Base-by-base conservation (phyloP, 225 moss, liverwort and hornwort genomes). In the Bryum argenteum region DNA sequence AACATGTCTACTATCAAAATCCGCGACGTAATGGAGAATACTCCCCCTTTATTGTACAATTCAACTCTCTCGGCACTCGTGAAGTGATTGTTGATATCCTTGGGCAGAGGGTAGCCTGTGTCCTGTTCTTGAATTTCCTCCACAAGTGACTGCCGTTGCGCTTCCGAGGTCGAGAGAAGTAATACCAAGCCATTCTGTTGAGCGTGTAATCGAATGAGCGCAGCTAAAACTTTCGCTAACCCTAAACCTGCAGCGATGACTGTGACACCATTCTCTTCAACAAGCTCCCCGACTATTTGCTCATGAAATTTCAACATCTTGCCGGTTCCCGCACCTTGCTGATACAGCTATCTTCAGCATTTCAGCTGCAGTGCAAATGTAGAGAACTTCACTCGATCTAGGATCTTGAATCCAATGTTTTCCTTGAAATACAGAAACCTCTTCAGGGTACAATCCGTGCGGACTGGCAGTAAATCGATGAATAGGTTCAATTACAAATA, bases 1-100 rank as follows among this genome's bases (percentile, higher is more conserved):
- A 98, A 81, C 89, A 98, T 91, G 73, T 98, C 98, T 53, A 98
- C 98, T 54, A 98, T 94, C 50, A 98, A 66, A 79, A 98, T 98
- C 58, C 94, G 72, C 9, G 98, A 94, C n/a, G 98, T 98, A 78
- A 98, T 98, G 17, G 92, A 86, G 61, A 85, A 98, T 8, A 85
- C 85, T 56, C 98, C 98, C 13, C 92, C 98, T 78, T 85, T 83
- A 58, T 63, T 73, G 79, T 98, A 98, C 59, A 88, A 69, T 58
- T 79, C 87, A 16, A 76, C 72, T 64, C 98, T 81, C 71, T 98
- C 98, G 7, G 88, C 85, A 61, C 92, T 86, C 14, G 91, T 94
- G 62, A 77, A 94, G 64, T 92, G 91, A 11, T 88, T 92, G 51
- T 94, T 92, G 53, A 98, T 94, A 72, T 94, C 98, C 79, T 83